Base-by-base conservation (phyloP, 2,329 filamentous ascomycete genomes). In the Basipetospora chlamydospora region DNA sequence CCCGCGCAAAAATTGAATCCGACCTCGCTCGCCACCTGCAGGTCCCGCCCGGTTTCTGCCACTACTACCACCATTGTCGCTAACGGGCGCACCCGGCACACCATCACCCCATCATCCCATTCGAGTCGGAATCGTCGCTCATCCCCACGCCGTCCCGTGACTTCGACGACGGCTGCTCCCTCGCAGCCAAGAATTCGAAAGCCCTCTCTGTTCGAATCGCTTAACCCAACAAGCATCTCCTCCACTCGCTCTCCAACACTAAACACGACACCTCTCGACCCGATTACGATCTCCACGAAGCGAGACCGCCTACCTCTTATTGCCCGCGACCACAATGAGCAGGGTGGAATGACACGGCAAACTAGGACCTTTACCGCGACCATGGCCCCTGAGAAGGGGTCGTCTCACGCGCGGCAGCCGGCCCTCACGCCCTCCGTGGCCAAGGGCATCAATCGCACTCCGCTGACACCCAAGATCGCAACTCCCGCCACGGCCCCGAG, bases 361-460 rank as follows among this genome's bases (percentile, higher is more conserved):
- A 35, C 35, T 30, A 38, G 32, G 33, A 39, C 28, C 33, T 36
- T 40, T 30, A 35, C 34, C 32, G 25, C 31, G 28, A 56, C 49
- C 33, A 56, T 58, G 54, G 53, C 63, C 51, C 63, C 70, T 51
- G 64, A 70, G 43, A 61, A 58, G 57, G 61, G 61, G 55, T 58
- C 57, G 49, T 62, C 61, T 50, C 60, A 63, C 51, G 72, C 77
- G 28, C 67, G 80, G 50, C 77, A 77, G 60, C 80, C 83, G 37
- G 70, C 75, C 41, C 72, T 86, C 48, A 70, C 66, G 54, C 67
- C 77, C 44, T 63, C 73, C 31, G 72, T 67, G 32, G 63, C 69
- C 46, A 66, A 76, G 68, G 53, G 56, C 47, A 44, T 61, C 49
- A 61, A 55, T 44, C 61, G 64, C 41, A 47, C 59, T 22, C 68